Conservation (phyloP, 768 basidiomycete species). For the Boletus pseudopeckii region DNA sequence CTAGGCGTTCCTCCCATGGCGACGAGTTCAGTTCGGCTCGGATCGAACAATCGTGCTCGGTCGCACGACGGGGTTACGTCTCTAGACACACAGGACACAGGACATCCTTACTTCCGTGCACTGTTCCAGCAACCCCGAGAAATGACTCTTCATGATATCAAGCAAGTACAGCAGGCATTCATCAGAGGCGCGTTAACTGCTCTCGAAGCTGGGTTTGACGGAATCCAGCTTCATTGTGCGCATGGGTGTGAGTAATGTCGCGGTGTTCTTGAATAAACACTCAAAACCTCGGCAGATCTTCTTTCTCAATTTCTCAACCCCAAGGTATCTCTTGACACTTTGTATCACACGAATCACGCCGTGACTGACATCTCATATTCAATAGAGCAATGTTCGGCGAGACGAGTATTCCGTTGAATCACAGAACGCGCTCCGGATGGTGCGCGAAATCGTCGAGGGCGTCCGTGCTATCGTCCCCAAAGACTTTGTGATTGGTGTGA, state of each 20-base stretch:
- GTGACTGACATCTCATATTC: neutral
- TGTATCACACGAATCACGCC: conserved; percentile 12
- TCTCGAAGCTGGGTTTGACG: conserved; percentile 72
- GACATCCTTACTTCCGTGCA: conserved; percentile 33
- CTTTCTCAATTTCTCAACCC: conserved; percentile 75
- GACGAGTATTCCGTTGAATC: conserved; percentile 55
- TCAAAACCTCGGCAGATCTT: conserved; percentile 48
- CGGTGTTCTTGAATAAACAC: neutral
- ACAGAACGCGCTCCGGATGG: conserved; percentile 49
- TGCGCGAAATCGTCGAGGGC: conserved; percentile 50
- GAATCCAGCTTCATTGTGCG: conserved; percentile 78
- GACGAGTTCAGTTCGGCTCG: conserved; percentile 61
- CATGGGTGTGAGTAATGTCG: conserved; percentile 69
- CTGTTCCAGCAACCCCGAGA: conserved; percentile 61
- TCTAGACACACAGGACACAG: conserved; percentile 5
- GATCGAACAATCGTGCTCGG: conserved; percentile 22
- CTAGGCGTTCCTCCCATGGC: conserved; percentile 61
- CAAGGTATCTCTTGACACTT: conserved; percentile 42
- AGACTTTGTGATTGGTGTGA: conserved; percentile 72
- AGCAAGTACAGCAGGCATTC: conserved; percentile 58
- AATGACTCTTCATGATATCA: conserved; percentile 61
- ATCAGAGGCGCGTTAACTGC: conserved; percentile 66
- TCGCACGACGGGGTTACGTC: conserved; percentile 4
- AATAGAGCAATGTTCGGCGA: conserved; percentile 48
- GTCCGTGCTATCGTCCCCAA: conserved; percentile 54